phyloP scores from a whole-genome alignment of 2,329 filamentous ascomycete species.

The Thelonectria rubi region DNA sequence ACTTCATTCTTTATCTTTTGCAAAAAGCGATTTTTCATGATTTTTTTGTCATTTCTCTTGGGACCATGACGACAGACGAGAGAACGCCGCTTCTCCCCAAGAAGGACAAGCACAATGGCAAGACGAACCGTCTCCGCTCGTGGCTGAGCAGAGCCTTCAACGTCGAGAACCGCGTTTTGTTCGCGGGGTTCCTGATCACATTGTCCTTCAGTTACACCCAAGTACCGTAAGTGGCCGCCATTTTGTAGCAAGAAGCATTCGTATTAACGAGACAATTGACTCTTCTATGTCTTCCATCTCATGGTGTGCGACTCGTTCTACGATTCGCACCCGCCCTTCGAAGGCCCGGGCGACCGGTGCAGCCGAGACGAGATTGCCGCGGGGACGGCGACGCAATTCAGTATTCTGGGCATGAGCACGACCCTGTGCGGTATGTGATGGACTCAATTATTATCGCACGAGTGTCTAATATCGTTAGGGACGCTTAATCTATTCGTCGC shows the following conservation, averaged over 20 bases:
- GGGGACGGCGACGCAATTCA: slow-evolving; percentile 68
- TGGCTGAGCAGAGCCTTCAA: slow-evolving; percentile 36
- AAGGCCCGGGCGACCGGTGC: slow-evolving; percentile 63
- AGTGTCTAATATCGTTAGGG: slow-evolving; percentile 15
- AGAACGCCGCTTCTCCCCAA: slow-evolving; percentile 36
- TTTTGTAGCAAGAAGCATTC: not conserved
- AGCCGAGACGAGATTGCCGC: slow-evolving; percentile 69
- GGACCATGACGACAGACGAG: slow-evolving; percentile 36
- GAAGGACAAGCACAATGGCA: slow-evolving; percentile 15
- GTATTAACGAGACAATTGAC: slow-evolving; percentile 40
- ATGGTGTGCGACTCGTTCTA: slow-evolving; percentile 80
- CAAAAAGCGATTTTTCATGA: not conserved
- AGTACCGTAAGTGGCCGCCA: slow-evolving; percentile 52
- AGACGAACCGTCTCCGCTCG: slow-evolving; percentile 2
- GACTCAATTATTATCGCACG: accelerated
- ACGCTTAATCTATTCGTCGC: slow-evolving; percentile 65
- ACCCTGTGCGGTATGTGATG: slow-evolving; percentile 66
- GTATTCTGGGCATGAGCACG: slow-evolving; percentile 72
- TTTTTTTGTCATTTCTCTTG: not conserved
- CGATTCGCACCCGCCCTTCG: slow-evolving; percentile 61
- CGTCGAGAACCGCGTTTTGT: slow-evolving; percentile 58
- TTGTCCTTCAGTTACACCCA: slow-evolving; percentile 60
- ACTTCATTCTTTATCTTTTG: slow-evolving; percentile 8
- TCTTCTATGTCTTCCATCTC: slow-evolving; percentile 72
- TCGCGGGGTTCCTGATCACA: slow-evolving; percentile 69